Evolutionary conservation across 768 basidiomycete species (phyloP).

Genomic region (Amanita pallidorosea): DNA sequence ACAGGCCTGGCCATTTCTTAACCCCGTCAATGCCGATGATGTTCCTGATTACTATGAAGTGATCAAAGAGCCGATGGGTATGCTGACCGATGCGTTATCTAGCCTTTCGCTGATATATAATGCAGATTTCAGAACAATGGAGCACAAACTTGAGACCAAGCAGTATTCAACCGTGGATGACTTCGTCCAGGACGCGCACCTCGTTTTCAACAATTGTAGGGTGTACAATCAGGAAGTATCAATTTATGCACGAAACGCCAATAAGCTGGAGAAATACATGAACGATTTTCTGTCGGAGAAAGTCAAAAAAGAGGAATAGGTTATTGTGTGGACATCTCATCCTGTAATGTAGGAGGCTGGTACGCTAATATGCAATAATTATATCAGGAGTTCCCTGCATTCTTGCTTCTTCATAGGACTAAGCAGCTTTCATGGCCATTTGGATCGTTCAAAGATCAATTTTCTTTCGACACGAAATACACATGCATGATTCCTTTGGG

Average conservation of each 20-base stretch:
- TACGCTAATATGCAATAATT: neutral
- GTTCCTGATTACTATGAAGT: conserved; percentile 88
- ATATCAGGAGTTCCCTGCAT: neutral
- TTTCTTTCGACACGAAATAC: no score
- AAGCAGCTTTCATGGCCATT: no score
- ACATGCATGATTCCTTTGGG: neutral
- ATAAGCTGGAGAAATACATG: conserved; percentile 71
- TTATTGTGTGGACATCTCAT: neutral
- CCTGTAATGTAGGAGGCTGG: neutral
- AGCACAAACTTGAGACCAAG: conserved; percentile 81
- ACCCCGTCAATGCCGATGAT: conserved; percentile 70
- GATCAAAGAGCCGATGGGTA: conserved; percentile 89
- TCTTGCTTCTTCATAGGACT: no score
- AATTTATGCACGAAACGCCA: conserved; percentile 78
- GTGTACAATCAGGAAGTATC: conserved; percentile 76
- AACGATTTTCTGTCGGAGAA: conserved; percentile 36
- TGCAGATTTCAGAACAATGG: conserved; percentile 83
- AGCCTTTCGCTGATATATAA: neutral
- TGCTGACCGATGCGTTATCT: conserved; percentile 14
- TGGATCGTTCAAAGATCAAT: no score
- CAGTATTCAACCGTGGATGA: conserved; percentile 66
- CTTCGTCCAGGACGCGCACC: conserved; percentile 70
- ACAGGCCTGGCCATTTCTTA: conserved; percentile 78
- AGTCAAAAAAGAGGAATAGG: conserved; percentile 17
- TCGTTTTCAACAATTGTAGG: conserved; percentile 86